phyloP scores from a whole-genome alignment of 306 rosid species.

The Ammopiptanthus mongolicus region DNA sequence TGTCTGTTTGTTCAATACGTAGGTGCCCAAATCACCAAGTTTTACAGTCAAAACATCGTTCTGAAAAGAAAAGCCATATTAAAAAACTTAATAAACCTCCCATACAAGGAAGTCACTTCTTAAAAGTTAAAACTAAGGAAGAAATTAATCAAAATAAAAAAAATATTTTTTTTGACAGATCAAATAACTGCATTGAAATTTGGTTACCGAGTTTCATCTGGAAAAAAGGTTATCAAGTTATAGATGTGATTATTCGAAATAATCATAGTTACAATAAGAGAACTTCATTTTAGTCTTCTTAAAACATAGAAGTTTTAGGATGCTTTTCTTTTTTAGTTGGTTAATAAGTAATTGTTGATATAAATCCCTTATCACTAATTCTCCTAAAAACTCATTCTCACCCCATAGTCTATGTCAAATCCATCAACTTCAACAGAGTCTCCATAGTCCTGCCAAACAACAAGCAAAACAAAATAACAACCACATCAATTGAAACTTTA shows the following conservation, averaged over 20 bases:
- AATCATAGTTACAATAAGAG: neutral
- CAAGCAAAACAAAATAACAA: conserved; percentile 15
- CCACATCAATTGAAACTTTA: neutral
- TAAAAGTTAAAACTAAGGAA: neutral
- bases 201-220: neutral
- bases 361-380: neutral
- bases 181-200: neutral
- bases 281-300: neutral
- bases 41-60: conserved; percentile 77
- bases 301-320: neutral
- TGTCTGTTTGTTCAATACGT: conserved; percentile 82
- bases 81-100: neutral
- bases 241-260: neutral
- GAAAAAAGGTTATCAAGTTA: neutral
- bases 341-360: neutral
- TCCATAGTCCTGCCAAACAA: conserved; percentile 67
- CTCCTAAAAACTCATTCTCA: conserved; percentile 30
- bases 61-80: conserved; percentile 36
- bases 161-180: neutral
- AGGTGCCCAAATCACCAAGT: conserved; percentile 70
- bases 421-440: conserved; percentile 71
- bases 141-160: neutral
- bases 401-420: conserved; percentile 91
- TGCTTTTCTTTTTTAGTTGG: neutral
- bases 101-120: conserved; percentile 1